A percentile compares a stretch with the other conserved stretches of the same genome.
These are phyloP conservation scores for Galerina marginata DNA, from an alignment of 768 basidiomycete species.

Conservation along the genomic window DNA sequence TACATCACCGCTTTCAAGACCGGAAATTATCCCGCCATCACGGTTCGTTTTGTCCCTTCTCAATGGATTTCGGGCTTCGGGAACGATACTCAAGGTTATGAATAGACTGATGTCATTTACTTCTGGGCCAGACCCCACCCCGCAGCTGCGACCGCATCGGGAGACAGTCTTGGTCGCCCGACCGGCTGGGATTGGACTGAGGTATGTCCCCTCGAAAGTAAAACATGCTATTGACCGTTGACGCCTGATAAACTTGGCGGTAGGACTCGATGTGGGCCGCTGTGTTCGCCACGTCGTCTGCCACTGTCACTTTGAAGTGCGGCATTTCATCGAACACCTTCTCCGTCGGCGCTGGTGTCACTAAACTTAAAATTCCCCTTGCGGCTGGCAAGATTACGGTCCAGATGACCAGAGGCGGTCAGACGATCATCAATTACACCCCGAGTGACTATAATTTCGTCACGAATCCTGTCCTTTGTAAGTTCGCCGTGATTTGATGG, in stretches of 20 bases:
- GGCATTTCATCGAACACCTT: conserved; percentile 46
- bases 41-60: conserved; percentile 45
- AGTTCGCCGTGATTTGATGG: conserved; percentile 16
- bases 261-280: conserved; percentile 71
- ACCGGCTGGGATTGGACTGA: conserved; percentile 55
- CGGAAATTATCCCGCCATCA: conserved; percentile 62
- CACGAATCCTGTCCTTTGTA: conserved; percentile 42
- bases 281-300: conserved; percentile 59
- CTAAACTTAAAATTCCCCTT: conserved; percentile 64
- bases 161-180: conserved; percentile 52
- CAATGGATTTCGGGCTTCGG: not conserved
- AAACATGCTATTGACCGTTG: not conserved
- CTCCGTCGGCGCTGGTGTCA: conserved; percentile 56
- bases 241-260: not conserved
- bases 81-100: not conserved
- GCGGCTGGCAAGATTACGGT: conserved; percentile 62
- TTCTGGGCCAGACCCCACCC: conserved; percentile 74
- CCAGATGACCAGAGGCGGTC: conserved; percentile 54
- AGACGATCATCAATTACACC: conserved; percentile 54
- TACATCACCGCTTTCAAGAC: conserved; percentile 74
- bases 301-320: conserved; percentile 55
- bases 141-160: conserved; percentile 46
- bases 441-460: conserved; percentile 49
- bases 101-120: conserved; percentile 51
- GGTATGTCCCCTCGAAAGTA: conserved; percentile 35